Percentiles rank a stretch among this genome's conserved stretches.
Conservation (phyloP, 352 stramenopile species). For the Salisapilia sapeloensis region DNA sequence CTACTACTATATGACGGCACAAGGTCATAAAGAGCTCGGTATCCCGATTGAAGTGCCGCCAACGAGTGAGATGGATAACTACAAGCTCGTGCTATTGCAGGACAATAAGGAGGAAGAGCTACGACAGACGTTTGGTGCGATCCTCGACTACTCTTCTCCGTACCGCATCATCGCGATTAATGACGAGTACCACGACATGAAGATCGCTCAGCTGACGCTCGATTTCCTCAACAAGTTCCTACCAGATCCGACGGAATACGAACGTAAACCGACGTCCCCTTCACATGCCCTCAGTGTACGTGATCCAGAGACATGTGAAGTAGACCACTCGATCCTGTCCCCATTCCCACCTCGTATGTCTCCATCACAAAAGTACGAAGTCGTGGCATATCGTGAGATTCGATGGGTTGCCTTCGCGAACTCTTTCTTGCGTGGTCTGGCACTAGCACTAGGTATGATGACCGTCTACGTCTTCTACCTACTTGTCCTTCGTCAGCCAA, state of each 20-base stretch:
- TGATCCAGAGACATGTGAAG: constrained; percentile 45
- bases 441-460: constrained; percentile 54
- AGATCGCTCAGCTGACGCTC: constrained; percentile 39
- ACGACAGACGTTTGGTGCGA: constrained; percentile 40
- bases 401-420: constrained; percentile 72
- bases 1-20: constrained; percentile 78
- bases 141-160: constrained; percentile 38
- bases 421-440: constrained; percentile 54
- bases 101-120: constrained; percentile 67
- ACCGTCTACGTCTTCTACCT: constrained; percentile 74
- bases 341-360: constrained; percentile 45
- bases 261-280: constrained; percentile 26
- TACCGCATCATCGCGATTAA: constrained; percentile 77
- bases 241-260: constrained; percentile 44
- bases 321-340: constrained; percentile 52
- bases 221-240: constrained; percentile 63
- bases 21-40: constrained; percentile 58
- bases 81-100: constrained; percentile 75
- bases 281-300: constrained; percentile 31
- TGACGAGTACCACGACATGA: constrained; percentile 77
- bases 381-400: constrained; percentile 63
- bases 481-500: constrained; percentile 36
- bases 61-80: constrained; percentile 57
- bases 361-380: constrained; percentile 51
- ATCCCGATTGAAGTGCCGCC: constrained; percentile 62